Percentiles rank a stretch among this genome's conserved stretches.
Conservation (phyloP, 169 alveolate species). For the Condylostoma magnum region DNA sequence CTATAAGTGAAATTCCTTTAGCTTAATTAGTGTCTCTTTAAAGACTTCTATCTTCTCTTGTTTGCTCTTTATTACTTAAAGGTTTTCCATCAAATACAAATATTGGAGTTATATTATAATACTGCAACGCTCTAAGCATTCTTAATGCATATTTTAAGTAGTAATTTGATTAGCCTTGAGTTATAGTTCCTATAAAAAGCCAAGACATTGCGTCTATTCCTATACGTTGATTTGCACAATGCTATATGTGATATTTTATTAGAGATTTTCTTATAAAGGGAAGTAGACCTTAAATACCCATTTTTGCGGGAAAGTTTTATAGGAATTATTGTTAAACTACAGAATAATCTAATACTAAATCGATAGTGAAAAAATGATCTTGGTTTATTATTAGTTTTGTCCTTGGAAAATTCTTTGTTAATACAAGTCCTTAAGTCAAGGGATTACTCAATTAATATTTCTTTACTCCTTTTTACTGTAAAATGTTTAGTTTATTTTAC, state of each 20-base stretch:
- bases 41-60: conserved; percentile 62
- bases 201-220: conserved; percentile 75
- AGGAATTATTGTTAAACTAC: no score
- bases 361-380: no score
- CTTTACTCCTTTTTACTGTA: no score
- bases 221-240: conserved; percentile 42
- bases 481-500: no score
- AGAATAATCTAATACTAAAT: no score
- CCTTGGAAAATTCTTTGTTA: no score
- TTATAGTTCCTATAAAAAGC: conserved; percentile 66
- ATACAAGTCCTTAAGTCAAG: no score
- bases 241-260: conserved; percentile 14
- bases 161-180: conserved; percentile 47
- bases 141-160: conserved; percentile 57
- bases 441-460: no score
- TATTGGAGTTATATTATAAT: conserved; percentile 66
- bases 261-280: conserved; percentile 52
- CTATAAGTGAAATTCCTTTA: conserved; percentile 45
- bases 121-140: conserved; percentile 59
- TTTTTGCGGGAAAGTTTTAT: no score
- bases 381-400: no score
- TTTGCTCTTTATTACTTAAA: conserved; percentile 62
- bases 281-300: conserved; percentile 37
- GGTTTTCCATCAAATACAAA: conserved; percentile 82
- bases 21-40: conserved; percentile 47